phyloP scores from a whole-genome alignment of 257 asterid species.

The Ocimum tenuiflorum region DNA sequence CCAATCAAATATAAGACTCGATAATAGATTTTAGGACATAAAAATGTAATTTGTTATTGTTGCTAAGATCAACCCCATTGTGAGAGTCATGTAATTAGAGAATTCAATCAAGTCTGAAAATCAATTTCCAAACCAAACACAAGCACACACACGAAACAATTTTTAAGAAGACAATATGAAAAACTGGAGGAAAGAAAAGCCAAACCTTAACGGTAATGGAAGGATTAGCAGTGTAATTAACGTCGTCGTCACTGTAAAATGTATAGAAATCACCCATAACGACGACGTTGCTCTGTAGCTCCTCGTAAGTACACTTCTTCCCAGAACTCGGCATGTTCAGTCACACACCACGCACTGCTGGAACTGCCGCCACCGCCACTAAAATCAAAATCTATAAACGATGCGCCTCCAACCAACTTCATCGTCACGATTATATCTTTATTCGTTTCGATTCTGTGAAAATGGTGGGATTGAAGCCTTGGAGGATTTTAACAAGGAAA shows the following conservation, averaged over 20 bases:
- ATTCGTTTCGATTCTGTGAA: background rate
- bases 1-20: too few relatives aligned
- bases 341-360: constrained; percentile 56
- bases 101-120: background rate
- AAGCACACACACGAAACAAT: background rate
- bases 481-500: too few relatives aligned
- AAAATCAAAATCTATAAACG: constrained; percentile 19
- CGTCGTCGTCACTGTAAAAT: constrained; percentile 32
- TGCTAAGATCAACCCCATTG: too few relatives aligned
- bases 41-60: too few relatives aligned
- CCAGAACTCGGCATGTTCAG: constrained; percentile 51
- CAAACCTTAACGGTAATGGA: constrained; percentile 52
- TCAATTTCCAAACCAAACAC: background rate
- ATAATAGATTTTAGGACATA: too few relatives aligned
- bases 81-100: background rate
- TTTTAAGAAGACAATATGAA: background rate
- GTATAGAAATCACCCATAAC: constrained; percentile 53
- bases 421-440: background rate
- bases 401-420: constrained; percentile 23
- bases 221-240: constrained; percentile 27
- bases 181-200: background rate
- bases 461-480: background rate
- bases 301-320: constrained; percentile 68
- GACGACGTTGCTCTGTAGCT: constrained; percentile 46
- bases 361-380: constrained; percentile 24